Evolutionary conservation across 108 stramenopile genomes (phyloP).

Genomic region (Aurantiochytrium sp.): DNA sequence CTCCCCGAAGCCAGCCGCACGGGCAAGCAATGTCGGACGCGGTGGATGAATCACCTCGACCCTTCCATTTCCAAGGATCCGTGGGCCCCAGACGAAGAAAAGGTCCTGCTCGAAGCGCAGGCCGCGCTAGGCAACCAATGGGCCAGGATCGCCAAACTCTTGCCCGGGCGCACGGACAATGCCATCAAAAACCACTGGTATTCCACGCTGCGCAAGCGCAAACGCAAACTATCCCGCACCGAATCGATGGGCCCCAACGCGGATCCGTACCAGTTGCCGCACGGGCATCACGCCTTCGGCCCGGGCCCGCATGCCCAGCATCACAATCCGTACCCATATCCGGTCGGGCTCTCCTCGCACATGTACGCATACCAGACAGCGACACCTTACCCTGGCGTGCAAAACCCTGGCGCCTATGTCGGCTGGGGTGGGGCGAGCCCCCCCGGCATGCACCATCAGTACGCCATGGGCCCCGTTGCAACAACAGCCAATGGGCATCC

Average conservation of each 20-base stretch:
- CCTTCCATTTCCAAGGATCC: conserved; percentile 86
- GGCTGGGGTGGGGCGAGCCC: too few species aligned
- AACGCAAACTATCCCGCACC: conserved; percentile 27
- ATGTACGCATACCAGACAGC: too few species aligned
- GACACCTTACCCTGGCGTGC: too few species aligned
- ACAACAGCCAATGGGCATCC: too few species aligned
- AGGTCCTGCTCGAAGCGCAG: conserved; percentile 70
- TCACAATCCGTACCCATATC: too few species aligned
- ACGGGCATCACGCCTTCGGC: not conserved
- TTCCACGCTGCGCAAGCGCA: conserved; percentile 69
- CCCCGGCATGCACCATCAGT: too few species aligned
- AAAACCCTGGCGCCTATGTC: too few species aligned
- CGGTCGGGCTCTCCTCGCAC: too few species aligned
- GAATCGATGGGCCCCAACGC: not conserved
- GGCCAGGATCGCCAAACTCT: conserved; percentile 89
- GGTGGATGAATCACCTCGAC: conserved; percentile 96
- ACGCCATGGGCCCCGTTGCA: too few species aligned
- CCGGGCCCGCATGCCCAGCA: not conserved
- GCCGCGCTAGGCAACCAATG: conserved; percentile 80
- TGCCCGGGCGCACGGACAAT: conserved; percentile 89
- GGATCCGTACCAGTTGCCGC: not conserved
- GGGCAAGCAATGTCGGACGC: conserved; percentile 97
- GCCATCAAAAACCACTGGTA: conserved; percentile 96
- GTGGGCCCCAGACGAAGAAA: conserved; percentile 86
- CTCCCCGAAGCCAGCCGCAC: conserved; percentile 65